Evolutionary conservation across 2,329 filamentous ascomycete species (phyloP).

Genomic region (Chaetomium strumarium): DNA sequence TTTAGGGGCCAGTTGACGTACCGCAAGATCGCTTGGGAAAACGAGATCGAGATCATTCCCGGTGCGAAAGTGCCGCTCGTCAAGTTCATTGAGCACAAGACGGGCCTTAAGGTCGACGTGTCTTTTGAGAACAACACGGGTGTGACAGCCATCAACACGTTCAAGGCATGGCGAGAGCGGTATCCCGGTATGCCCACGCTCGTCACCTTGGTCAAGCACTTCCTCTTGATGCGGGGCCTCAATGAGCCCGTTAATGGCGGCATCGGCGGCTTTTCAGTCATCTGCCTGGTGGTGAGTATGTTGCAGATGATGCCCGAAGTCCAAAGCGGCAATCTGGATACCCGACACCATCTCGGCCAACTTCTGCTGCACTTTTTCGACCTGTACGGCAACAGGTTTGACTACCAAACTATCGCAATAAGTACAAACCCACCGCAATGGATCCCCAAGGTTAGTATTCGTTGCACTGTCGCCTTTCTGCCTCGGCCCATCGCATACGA

Average conservation of each 20-base stretch:
- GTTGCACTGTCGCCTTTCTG: background rate
- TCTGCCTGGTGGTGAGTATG: constrained; percentile 86
- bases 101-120: constrained; percentile 79
- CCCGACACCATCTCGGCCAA: constrained; percentile 67
- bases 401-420: constrained; percentile 66
- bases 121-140: constrained; percentile 92
- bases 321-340: constrained; percentile 52
- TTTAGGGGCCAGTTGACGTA: constrained; percentile 56
- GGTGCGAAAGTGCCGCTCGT: constrained; percentile 83
- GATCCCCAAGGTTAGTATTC: constrained; percentile 62
- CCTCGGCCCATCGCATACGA: background rate
- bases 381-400: constrained; percentile 79
- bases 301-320: constrained; percentile 72
- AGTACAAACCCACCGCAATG: constrained; percentile 68
- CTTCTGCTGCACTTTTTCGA: constrained; percentile 83
- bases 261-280: constrained; percentile 88
- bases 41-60: constrained; percentile 61
- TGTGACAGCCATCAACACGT: constrained; percentile 72
- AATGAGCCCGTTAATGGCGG: constrained; percentile 91
- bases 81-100: constrained; percentile 77
- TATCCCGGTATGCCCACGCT: constrained; percentile 83
- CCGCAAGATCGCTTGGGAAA: constrained; percentile 50
- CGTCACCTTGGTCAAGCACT: constrained; percentile 87
- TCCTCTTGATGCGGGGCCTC: constrained; percentile 78
- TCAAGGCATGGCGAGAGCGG: constrained; percentile 68